A percentile compares a stretch with the other conserved stretches of the same genome.
These are phyloP conservation scores for Physcomitrium patens DNA, from an alignment of 225 moss, liverwort and hornwort genomes.

Conservation along the genomic window DNA sequence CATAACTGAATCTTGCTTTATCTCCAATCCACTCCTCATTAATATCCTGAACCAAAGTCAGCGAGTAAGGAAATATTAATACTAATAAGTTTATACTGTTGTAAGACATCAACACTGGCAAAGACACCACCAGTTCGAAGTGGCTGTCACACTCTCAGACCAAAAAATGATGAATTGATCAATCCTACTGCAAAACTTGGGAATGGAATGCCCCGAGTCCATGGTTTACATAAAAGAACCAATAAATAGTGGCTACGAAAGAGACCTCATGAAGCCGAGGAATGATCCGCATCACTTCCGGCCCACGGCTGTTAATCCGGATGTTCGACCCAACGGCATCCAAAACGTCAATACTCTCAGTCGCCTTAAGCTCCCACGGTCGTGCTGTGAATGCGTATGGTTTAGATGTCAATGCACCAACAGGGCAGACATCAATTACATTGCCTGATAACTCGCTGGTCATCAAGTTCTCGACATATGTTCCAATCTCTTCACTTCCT, in stretches of 20 bases:
- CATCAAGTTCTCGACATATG: conserved; percentile 86
- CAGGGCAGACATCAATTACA: conserved; percentile 92
- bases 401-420: conserved; percentile 92
- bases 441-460: conserved; percentile 95
- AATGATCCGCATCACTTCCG: conserved; percentile 95
- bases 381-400: conserved; percentile 86
- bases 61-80: too few relatives aligned
- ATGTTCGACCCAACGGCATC: conserved; percentile 95
- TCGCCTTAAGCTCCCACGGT: conserved; percentile 98
- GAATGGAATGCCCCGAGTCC: neutral
- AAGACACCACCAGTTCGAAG: neutral
- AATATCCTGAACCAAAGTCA: conserved; percentile 44
- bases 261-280: conserved; percentile 92
- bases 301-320: conserved; percentile 86
- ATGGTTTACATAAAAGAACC: neutral
- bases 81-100: too few relatives aligned
- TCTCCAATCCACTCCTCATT: conserved; percentile 84
- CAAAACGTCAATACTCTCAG: conserved; percentile 91
- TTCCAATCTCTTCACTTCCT: conserved; percentile 94
- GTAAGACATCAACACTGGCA: neutral
- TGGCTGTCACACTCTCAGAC: neutral
- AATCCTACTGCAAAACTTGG: neutral
- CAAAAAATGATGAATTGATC: neutral
- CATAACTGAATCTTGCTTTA: conserved; percentile 67
- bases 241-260: neutral